Evolutionary conservation across 2,329 filamentous ascomycete genomes (phyloP), one percentile per base, ranked within the genome.

Genomic region (Pseudogymnoascus sp.): DNA sequence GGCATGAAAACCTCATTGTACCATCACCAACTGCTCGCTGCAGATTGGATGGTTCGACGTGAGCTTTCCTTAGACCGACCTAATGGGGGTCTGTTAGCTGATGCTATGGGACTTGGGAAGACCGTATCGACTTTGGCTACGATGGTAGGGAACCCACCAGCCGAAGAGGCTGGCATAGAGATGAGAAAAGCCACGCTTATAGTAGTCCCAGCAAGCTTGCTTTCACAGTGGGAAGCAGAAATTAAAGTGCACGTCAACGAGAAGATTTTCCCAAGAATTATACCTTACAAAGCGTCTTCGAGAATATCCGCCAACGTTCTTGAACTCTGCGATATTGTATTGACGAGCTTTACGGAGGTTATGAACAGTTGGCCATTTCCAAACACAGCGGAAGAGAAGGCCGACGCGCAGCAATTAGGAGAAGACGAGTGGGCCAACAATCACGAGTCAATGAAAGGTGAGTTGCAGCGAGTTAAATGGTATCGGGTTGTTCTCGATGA

Each of bases 391-490:
- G 82, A 97, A 31, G 96, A 90, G 80, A 97, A 93, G 0, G 82
- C 97, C 65, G 96, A 93, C 64, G 97, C 97, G 77, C 96, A 92
- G 93, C 96, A 92, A 68, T 81, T 93, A 71, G 93, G 97, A 74
- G 96, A 97, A 68, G 93, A 97, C 75, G 96, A 96, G 77, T 97
- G 93, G 93, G 93, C 93, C 0, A 96, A 97, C 78, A 93, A 92
- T 15, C 91, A 92, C 7, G 19, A 29, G n/a, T n/a, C n/a, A 9
- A 0, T 1, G 92, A 93, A 77, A 3, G 77, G 76, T 0, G 59
- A 70, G 4, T 68, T 81, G 1, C 78, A 79, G 65, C 59, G 63
- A 1, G 67, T 78, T 3, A 70, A 74, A 0, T 84, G 78, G 74
- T 77, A 81, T 42, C 73, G 85, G 1, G 65, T 87, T 3, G 77